Base-by-base conservation (phyloP, 176 grass and related monocot species). In the Ampelocalamus luodianensis region DNA sequence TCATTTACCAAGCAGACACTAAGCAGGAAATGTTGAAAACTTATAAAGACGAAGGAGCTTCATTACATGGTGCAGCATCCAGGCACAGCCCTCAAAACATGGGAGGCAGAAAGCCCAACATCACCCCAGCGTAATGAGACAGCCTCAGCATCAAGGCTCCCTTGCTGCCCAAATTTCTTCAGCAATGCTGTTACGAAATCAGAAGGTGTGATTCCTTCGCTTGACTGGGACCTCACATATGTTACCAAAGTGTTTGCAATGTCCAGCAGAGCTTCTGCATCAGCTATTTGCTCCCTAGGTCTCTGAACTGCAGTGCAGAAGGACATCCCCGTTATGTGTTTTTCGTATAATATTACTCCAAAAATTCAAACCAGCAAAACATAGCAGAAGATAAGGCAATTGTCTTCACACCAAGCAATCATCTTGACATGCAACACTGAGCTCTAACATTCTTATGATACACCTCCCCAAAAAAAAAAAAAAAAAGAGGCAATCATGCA, bases 221-320 rank as follows among this genome's bases (percentile, higher is more conserved):
- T 90, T 62, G 91, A 80, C 42, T 95, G 93, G 74, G 96, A 93
- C 81, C 90, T 94, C 65, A 94, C 93, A 0, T 93, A 98, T 46
- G 91, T 92, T 55, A 93, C 86, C 55, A 98, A 78, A 37, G 81
- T 95, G 80, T 29, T 93, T 60, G 96, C 78, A 65, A 98, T 93
- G 83, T 93, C 96, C 58, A 98, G 76, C 79, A 98, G 85, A 37
- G 96, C 88, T 76, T 98, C 93, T 79, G 96, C 96, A 84, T 98
- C 96, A 40, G 93, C 93, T 40, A 98, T 88, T 88, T 98, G 96
- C 78, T 98, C 96, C 82, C 96, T 93, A 17, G 96, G 96, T 51
- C 74, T 95, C 74, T 98, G 96, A 36, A 98, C 96, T 98, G 93
- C 13, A 72, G 48, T 68, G 64, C 23, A 17, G 38, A 73, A 75